phyloP scores from a whole-genome alignment of 352 stramenopile genomes.

The Phytophthora cryptogea region DNA sequence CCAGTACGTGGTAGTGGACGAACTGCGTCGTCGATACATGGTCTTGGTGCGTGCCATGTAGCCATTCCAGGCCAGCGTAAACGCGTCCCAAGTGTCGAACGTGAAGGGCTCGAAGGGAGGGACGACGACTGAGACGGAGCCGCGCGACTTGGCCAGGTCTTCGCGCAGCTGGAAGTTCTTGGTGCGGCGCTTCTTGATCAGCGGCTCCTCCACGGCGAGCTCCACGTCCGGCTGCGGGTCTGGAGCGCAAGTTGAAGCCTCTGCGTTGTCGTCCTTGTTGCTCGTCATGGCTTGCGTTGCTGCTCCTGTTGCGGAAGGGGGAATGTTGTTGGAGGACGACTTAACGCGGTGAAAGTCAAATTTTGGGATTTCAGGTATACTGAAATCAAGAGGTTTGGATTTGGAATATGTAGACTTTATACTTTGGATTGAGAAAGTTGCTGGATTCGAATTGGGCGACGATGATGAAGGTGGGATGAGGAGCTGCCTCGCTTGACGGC shows the following conservation, averaged over 20 bases:
- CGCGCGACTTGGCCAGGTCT: conserved; percentile 63
- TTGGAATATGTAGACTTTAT: neutral
- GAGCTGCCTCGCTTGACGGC: too few relatives aligned
- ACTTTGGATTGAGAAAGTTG: neutral
- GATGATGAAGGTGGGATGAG: too few relatives aligned
- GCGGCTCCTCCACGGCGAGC: conserved; percentile 7
- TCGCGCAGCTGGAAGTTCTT: conserved; percentile 86
- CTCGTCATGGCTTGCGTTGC: conserved; percentile 27
- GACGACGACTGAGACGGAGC: conserved; percentile 44
- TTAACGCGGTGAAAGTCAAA: neutral
- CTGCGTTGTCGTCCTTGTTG: conserved; percentile 13
- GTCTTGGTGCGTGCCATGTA: conserved; percentile 79
- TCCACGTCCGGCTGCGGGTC: neutral
- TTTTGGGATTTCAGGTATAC: neutral
- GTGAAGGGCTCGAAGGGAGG: conserved; percentile 56
- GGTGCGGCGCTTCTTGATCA: conserved; percentile 81
- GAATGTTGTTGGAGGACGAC: conserved; percentile 9
- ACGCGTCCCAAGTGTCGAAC: conserved; percentile 70
- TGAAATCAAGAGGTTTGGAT: neutral
- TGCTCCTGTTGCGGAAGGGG: conserved; percentile 4
- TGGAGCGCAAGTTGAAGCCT: conserved; percentile 13
- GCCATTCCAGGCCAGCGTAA: conserved; percentile 62
- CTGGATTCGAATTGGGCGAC: too few relatives aligned
- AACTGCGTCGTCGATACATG: conserved; percentile 75
- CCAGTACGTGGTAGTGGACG: conserved; percentile 71